Evolutionary conservation across 345 rosid genomes (phyloP), one percentile per base, ranked within the genome.

Genomic region (Lumnitzera racemosa): DNA sequence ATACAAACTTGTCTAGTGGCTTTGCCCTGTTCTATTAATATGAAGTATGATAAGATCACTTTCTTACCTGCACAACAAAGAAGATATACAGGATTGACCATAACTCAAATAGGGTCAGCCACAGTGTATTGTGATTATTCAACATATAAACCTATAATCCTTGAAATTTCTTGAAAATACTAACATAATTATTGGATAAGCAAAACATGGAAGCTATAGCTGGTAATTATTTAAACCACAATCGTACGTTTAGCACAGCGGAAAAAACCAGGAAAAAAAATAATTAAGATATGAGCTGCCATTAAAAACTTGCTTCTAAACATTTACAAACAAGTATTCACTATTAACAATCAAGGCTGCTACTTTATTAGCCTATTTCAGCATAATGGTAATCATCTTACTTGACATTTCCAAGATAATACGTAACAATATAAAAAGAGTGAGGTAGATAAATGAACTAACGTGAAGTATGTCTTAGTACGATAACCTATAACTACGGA

Each of bases 401-500:
- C 43, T 36, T 36, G 6, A 4, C 43, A 36, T 9, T 3, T 36
- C 43, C 43, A 36, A 9, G 6, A 12, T 46, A 17, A 43, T 5
- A 7, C 0, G 24, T n/a, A n/a, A n/a, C n/a, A n/a, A n/a, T n/a
- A 13, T 41, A 56, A 46, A 46, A 52, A 4, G 53, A 16, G 50
- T 61, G 46, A 49, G 15, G 47, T 13, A 12, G 47, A 46, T 24
- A 54, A 65, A 72, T 63, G 64, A 80, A 85, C 80, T 77, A 65
- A 94, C 97, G 99, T 90, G 86, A 94, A 94, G 76, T 94, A 94
- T 70, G 92, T 94, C 79, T 94, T 94, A 8, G 90, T 97, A 76
- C 89, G 77, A 72, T 94, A 94, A 66, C 97, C 99, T 65, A 94
- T 59, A 75, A 94, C 92, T 3, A 97, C 80, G 58, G 99, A 88